A percentile compares a stretch with the other conserved stretches of the same genome.
phyloP scores from a whole-genome alignment of 352 stramenopile species.

The Peronospora belbahrii region DNA sequence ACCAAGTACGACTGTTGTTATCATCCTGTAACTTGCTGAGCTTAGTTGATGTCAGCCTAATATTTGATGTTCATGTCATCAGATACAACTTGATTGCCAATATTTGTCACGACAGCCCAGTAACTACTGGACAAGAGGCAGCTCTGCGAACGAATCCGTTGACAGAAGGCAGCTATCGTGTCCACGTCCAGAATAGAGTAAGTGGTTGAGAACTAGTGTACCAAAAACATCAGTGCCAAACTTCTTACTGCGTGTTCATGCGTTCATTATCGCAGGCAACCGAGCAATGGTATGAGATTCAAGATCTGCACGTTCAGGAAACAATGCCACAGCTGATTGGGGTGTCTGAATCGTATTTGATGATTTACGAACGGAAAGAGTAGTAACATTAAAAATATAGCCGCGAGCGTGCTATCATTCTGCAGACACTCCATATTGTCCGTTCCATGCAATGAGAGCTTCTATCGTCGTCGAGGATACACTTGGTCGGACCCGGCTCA shows the following conservation, averaged over 20 bases:
- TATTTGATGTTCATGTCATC: slow-evolving; percentile 9
- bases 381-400: slow-evolving; percentile 32
- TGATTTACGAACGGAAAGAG: slow-evolving; percentile 83
- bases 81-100: slow-evolving; percentile 98
- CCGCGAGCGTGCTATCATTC: slow-evolving; percentile 16
- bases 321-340: slow-evolving; percentile 97
- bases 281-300: slow-evolving; percentile 98
- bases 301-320: slow-evolving; percentile 96
- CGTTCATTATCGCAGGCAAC: slow-evolving; percentile 50
- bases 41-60: background rate
- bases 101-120: slow-evolving; percentile 94
- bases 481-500: slow-evolving; percentile 59
- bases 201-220: slow-evolving; percentile 6
- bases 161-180: slow-evolving; percentile 94
- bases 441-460: slow-evolving; percentile 57
- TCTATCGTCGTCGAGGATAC: slow-evolving; percentile 54
- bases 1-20: slow-evolving; percentile 42
- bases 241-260: slow-evolving; percentile 3
- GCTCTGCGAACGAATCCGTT: slow-evolving; percentile 87
- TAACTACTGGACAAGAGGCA: slow-evolving; percentile 88
- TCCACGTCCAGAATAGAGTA: slow-evolving; percentile 92
- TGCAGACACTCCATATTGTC: slow-evolving; percentile 57
- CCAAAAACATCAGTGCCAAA: slow-evolving; percentile 1
- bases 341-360: slow-evolving; percentile 91
- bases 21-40: background rate